Evolutionary conservation across 2,329 filamentous ascomycete species (phyloP).

Genomic region (Colletotrichum sp.): DNA sequence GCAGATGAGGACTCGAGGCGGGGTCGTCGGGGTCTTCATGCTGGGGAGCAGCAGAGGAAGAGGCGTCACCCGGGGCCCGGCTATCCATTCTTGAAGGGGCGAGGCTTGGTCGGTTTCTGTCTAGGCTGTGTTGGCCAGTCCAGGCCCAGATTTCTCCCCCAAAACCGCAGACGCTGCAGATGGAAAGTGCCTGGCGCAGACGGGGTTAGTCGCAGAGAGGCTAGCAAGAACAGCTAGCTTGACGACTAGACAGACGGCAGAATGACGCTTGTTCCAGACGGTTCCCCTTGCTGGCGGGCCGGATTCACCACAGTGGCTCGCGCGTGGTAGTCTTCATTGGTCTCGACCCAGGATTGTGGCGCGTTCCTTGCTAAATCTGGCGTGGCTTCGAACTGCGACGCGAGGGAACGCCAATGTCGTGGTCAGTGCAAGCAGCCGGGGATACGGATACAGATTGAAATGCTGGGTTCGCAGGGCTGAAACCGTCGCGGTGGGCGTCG

Average conservation of each 20-base stretch:
- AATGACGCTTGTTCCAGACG: slow-evolving; percentile 8
- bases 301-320: slow-evolving; percentile 17
- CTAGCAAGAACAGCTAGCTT: neutral
- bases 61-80: neutral
- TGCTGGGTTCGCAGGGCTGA: slow-evolving; percentile 4
- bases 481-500: neutral
- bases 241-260: neutral
- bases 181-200: neutral
- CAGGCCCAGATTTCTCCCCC: neutral
- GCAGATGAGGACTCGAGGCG: neutral
- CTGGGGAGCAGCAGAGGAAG: neutral
- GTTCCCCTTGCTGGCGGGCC: slow-evolving; percentile 6
- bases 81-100: slow-evolving; percentile 10
- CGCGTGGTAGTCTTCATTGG: slow-evolving; percentile 11
- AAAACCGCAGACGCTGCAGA: neutral
- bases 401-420: neutral
- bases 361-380: slow-evolving; percentile 9
- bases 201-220: neutral
- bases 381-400: neutral
- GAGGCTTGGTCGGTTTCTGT: slow-evolving; percentile 8
- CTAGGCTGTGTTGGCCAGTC: slow-evolving; percentile 2
- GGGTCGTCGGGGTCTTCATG: slow-evolving; percentile 9
- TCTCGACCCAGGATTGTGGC: neutral
- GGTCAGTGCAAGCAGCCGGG: slow-evolving; percentile 1
- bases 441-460: neutral